phyloP scores from a whole-genome alignment of 768 basidiomycete genomes.

The Mycena venus region DNA sequence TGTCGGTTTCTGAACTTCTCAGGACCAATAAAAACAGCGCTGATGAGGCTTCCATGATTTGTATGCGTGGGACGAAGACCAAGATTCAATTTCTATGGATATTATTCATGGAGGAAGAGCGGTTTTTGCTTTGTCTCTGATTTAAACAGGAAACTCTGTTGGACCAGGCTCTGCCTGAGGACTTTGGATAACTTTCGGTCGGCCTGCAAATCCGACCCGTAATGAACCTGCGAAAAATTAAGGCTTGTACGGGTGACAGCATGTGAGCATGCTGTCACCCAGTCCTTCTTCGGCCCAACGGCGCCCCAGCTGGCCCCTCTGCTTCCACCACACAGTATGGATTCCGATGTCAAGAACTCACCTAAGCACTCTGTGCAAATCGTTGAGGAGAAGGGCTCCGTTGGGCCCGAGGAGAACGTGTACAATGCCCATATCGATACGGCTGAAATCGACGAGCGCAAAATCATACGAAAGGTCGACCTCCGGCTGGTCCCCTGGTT shows the following conservation, averaged over 20 bases:
- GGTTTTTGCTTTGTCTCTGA: too few species aligned
- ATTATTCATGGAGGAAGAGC: too few species aligned
- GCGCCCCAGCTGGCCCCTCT: not conserved
- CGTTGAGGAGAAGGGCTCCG: slow-evolving; percentile 28
- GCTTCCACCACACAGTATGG: slow-evolving; percentile 19
- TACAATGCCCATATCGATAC: slow-evolving; percentile 68
- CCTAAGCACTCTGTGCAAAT: slow-evolving; percentile 7
- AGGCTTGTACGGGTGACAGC: not conserved
- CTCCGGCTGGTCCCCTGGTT: slow-evolving; percentile 82
- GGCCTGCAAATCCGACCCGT: not conserved
- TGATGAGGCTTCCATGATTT: not conserved
- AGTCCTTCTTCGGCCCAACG: slow-evolving; percentile 5
- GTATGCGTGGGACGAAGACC: not conserved
- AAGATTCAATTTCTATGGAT: too few species aligned
- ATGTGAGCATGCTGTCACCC: not conserved
- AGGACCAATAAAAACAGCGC: not conserved
- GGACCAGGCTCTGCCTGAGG: too few species aligned
- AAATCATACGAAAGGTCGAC: slow-evolving; percentile 73
- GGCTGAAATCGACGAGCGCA: slow-evolving; percentile 66
- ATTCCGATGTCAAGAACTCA: slow-evolving; percentile 15
- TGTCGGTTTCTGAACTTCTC: not conserved
- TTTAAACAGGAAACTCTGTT: not conserved
- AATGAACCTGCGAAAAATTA: not conserved
- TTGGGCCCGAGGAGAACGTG: slow-evolving; percentile 36
- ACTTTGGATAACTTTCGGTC: too few species aligned